Conservation (phyloP, 352 stramenopile genomes). For the Thalassiosira pacifica region DNA sequence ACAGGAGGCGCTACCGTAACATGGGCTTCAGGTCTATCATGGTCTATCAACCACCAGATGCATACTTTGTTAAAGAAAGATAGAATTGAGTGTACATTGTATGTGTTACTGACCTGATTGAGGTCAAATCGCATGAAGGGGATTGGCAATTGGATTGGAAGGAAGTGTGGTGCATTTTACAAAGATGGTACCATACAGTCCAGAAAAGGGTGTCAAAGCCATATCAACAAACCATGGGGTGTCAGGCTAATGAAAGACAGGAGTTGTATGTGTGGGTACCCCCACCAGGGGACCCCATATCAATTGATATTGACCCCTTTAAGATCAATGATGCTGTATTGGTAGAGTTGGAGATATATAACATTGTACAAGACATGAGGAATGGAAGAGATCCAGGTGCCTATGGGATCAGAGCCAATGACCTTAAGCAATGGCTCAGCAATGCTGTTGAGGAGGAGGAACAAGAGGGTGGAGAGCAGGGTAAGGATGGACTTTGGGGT, state of each 20-base stretch:
- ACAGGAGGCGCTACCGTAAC: neutral
- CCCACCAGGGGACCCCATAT: constrained; percentile 43
- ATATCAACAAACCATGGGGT: constrained; percentile 27
- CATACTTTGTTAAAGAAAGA: too few relatives aligned
- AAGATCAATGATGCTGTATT: neutral
- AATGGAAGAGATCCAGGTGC: constrained; percentile 23
- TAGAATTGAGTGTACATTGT: too few relatives aligned
- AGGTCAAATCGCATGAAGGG: too few relatives aligned
- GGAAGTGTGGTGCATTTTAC: constrained; percentile 13
- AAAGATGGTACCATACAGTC: constrained; percentile 34
- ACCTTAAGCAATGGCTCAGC: constrained; percentile 36
- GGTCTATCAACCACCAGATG: too few relatives aligned
- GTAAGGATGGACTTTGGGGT: constrained; percentile 1
- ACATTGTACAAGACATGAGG: neutral
- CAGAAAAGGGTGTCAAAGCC: constrained; percentile 7
- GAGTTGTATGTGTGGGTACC: constrained; percentile 27
- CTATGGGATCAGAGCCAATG: constrained; percentile 15
- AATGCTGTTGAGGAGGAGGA: constrained; percentile 16
- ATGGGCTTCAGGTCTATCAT: neutral
- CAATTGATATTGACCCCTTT: constrained; percentile 30
- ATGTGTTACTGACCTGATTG: neutral
- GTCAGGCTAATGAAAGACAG: constrained; percentile 24
- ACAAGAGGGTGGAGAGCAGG: constrained; percentile 4
- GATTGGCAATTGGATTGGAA: constrained; percentile 1
- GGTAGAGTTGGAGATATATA: constrained; percentile 28